Base-by-base conservation (phyloP, 768 basidiomycete genomes). In the Lactarius sp. region DNA sequence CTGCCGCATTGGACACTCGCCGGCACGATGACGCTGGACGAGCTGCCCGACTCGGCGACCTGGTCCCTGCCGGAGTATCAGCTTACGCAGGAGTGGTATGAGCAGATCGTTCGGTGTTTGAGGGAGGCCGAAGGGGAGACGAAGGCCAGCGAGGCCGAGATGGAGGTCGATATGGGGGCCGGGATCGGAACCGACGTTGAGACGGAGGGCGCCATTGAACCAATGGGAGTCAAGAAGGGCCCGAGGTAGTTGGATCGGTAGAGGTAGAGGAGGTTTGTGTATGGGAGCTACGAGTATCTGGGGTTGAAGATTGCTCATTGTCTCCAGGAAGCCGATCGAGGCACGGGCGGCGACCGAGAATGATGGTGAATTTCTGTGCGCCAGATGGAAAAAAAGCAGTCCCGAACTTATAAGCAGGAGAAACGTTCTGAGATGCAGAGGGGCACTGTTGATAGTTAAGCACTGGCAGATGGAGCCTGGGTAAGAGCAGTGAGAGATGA, bases 31-130 rank as follows among this genome's bases (percentile, higher is more conserved):
- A 18, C 63, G 54, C 42, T 60, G 10, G 64, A 65, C 27, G 59
- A 60, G 42, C 27, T 64, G 9, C 63, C 63, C 6, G 54, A 60
- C 14, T 60, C 59, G 7, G 33, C 22, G 13, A 31, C 18, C 9
- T 5, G 49, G 10, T 16, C 13, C 1, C 39, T 52, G 18, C 59
- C 59, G 18, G 54, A 60, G 59, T 65, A 65, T 39, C 53, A 65
- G 49, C 49, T 60, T 6, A 65, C 64, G 39, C 33, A 65, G 41
- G 59, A 65, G 50, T 65, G 64, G 64, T 56, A 56, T 10, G 59
- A 65, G 6, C 34, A 31, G 41, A 41, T 31, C 0, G 10, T 64
- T 1, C 12, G 6, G n/a, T 6, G n/a, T 31, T 44, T 56, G 53
- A 31, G 27, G 14, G 59, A 60, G 16, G 22, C 1, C 0, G 58